Evolutionary conservation across 2,329 filamentous ascomycete genomes (phyloP).

Genomic region (Catunica adiposa): DNA sequence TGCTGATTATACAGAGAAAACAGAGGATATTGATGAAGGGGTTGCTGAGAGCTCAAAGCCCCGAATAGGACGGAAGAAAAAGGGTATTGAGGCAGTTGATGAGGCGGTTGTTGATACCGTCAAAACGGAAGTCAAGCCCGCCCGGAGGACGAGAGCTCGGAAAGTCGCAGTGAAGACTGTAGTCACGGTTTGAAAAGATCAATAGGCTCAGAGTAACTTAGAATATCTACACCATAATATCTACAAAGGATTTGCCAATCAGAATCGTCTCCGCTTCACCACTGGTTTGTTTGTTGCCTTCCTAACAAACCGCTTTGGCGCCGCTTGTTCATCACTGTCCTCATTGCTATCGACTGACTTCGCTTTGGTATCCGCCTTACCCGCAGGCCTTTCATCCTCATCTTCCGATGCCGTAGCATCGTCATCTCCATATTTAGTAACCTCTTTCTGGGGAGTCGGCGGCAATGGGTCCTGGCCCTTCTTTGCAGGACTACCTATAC

Average conservation of each 20-base stretch:
- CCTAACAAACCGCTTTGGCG: slow-evolving; percentile 1
- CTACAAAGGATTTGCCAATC: background rate
- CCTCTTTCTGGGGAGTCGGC: no score
- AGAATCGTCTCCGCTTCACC: slow-evolving; percentile 13
- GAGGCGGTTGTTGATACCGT: background rate
- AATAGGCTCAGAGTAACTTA: background rate
- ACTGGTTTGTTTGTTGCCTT: slow-evolving; percentile 8
- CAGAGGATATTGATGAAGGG: background rate
- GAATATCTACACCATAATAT: background rate
- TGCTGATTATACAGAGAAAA: background rate
- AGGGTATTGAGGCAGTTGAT: background rate
- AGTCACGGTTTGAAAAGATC: background rate
- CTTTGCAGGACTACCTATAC: no score
- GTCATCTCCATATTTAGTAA: no score
- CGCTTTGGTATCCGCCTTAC: background rate
- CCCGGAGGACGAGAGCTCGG: background rate
- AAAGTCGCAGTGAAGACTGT: background rate
- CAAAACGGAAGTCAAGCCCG: background rate
- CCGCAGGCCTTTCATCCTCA: background rate
- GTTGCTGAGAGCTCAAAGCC: background rate
- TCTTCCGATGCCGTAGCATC: background rate
- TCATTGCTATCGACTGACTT: background rate
- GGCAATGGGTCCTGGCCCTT: no score
- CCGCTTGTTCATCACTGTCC: background rate
- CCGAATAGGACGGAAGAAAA: background rate